Base-by-base conservation (phyloP, 257 asterid genomes). In the Solanum etuberosum region DNA sequence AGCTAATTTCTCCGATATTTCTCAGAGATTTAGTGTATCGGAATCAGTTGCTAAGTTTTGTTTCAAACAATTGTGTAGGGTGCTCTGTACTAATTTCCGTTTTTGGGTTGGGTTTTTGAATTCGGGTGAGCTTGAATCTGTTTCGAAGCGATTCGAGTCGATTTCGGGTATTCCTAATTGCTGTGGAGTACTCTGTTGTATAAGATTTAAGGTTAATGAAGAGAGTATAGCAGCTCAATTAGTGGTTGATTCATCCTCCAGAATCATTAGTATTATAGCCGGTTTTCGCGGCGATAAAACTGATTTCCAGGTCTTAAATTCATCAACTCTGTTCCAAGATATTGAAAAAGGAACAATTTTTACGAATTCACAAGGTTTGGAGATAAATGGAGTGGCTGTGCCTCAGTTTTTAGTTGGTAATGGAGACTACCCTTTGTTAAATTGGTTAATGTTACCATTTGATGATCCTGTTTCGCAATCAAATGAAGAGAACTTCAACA, bases 31-130 rank as follows among this genome's bases (percentile, higher is more conserved):
- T 73, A 38, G 89, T 0, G 98, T 94, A 5, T 88, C 98, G 4
- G 95, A 90, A 61, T 9, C 91, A 4, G 91, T 88, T 16, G 81
- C 96, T 7, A 86, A 42, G 86, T 96, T 96, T 70, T 96, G 99
- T 74, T 97, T 92, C 88, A 95, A 93, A 35, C 99, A 95, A 83
- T 90, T 96, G 87, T 95, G 98, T 89, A 96, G 99, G 20, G 98
- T 96, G 15, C 96, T 95, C 83, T 96, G 98, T 86, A 95, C 98
- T 63, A 95, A 95, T 82, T 96, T 90, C 90, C 94, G 98, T 14
- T 96, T 96, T 88, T 96, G 99, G 99, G 97, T 96, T 21, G 97
- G 96, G 84, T 92, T 94, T 10, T 98, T 98, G 63, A 86, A 88
- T 84, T 87, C 80, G 3, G 34, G 90, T 86, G 99, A 96, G 83